Evolutionary conservation across 116 monocot genomes (phyloP).

Genomic region (Dioscorea cayenensis): DNA sequence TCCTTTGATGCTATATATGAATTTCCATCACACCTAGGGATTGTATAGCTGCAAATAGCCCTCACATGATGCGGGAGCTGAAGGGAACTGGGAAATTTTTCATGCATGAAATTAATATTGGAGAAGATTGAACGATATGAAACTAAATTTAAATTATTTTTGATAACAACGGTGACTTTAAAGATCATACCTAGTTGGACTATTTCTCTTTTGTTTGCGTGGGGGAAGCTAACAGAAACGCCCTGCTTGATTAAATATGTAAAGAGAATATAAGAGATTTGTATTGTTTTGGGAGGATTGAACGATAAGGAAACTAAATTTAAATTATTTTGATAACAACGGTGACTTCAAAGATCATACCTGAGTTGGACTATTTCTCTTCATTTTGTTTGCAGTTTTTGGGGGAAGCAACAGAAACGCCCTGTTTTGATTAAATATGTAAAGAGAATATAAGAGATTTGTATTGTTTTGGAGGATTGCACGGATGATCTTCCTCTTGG

Average conservation of each 20-base stretch:
- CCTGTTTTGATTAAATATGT: constrained; percentile 6
- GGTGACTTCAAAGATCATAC: background rate
- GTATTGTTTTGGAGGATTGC: background rate
- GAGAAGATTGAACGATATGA: background rate
- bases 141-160: background rate
- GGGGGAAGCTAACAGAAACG: constrained; percentile 3
- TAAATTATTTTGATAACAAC: background rate
- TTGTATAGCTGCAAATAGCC: too few relatives aligned
- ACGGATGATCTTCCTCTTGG: background rate
- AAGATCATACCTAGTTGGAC: background rate
- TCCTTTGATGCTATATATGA: too few relatives aligned
- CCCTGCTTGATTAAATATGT: constrained; percentile 6
- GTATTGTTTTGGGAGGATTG: background rate
- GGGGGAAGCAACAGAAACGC: constrained; percentile 4
- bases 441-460: background rate
- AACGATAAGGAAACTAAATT: background rate
- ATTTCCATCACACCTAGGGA: too few relatives aligned
- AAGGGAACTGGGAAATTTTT: background rate
- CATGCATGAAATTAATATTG: background rate
- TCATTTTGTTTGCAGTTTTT: background rate
- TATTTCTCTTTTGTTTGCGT: constrained; percentile 3
- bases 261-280: background rate
- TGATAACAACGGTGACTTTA: background rate
- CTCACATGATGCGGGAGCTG: too few relatives aligned
- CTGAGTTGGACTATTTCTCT: background rate